Base-by-base conservation (phyloP, 768 basidiomycete genomes). In the Termitomyces sp. region DNA sequence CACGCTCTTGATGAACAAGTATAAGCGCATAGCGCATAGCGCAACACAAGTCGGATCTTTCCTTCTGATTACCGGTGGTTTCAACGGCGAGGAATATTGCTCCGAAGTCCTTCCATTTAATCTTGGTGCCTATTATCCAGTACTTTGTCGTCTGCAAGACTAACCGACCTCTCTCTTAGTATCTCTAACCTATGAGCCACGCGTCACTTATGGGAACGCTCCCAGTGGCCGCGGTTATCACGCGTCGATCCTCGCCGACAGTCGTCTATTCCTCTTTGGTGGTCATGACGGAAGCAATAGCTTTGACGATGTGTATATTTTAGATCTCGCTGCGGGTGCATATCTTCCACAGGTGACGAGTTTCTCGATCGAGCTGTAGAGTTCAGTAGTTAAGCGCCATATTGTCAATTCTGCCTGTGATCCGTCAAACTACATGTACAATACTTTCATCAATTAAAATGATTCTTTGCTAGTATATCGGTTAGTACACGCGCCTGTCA, bases 21-120 rank as follows among this genome's bases (percentile, higher is more conserved):
- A 87, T 63, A 82, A 84, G 58, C 81, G 91, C 10, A 76, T 95
- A 42, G 87, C 88, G 26, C 95, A 98, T 62, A 88, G 87, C 11
- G 80, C 93, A 14, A 93, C 93, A 0, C 90, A 89, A 67, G 89
- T 98, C 15, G 93, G 95, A 30, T 93, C 91, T 1, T 95, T 92
- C 66, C 80, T 98, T 0, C 94, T 95, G 71, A 78, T 96, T 52
- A 76, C 87, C 43, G 94, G 93, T 0, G 95, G 95, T 2, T 93
- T 96, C 70, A 88, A 95, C 59, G 89, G 90, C 5, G 69, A 71
- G 11, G 74, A 84, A 46, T 97, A 97, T 66, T 77, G 74, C 34
- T 78, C 79, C 2, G 88, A 95, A 11, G 74, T 96, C 5, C 74
- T 92, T 17, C 74, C 91, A 5, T 93, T 93, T 70, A 94, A 97